Evolutionary conservation across 2,329 filamentous ascomycete species (phyloP), one percentile per base, ranked within the genome.

Genomic region (Zymoseptoria pseudotritici): DNA sequence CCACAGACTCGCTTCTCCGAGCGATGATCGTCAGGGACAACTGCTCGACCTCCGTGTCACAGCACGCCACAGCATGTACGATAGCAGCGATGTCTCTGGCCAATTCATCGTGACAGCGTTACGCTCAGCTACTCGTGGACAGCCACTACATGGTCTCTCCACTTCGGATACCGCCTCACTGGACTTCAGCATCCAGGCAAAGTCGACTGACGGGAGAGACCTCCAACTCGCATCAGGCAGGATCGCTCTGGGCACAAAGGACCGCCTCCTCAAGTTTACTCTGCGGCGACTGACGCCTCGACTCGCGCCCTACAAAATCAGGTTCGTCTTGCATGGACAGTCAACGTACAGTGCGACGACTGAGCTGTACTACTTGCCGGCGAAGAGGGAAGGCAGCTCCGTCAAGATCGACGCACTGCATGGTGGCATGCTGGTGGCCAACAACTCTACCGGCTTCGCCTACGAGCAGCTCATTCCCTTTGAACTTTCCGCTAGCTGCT

Each of bases 21-120:
- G 2, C 11, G 3, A 46, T n/a, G 36, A n/a, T 46, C 36, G 13
- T n/a, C 36, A 67, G 3, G 65, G 65, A n/a, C 72, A 74, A 4
- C 63, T 79, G 50, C 70, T 82, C 13, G 71, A 78, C 63, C 62
- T 81, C 2, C 71, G 71, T n/a, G 61, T 81, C n/a, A 73, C 74
- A 53, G 77, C 80, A 13, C 76, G 77, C 5, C 77, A 80, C 68
- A 78, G 69, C 54, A 75, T 81, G 6, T 83, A 82, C 67, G 72
- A 78, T 9, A 72, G 76, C 19, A 74, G 69, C 42, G 78, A 80
- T 58, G 60, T 63, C 3, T 59, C 58, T 1, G 77, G 69, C 4
- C 69, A 73, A 20, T 73, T 81, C 36, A 73, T 81, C 24, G 67
- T 81, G 5, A 74, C 78, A 69, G 75, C 78, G 7, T 57, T 63